Conservation (phyloP, 2,329 filamentous ascomycete species). For the Exophiala xenobiotica region DNA sequence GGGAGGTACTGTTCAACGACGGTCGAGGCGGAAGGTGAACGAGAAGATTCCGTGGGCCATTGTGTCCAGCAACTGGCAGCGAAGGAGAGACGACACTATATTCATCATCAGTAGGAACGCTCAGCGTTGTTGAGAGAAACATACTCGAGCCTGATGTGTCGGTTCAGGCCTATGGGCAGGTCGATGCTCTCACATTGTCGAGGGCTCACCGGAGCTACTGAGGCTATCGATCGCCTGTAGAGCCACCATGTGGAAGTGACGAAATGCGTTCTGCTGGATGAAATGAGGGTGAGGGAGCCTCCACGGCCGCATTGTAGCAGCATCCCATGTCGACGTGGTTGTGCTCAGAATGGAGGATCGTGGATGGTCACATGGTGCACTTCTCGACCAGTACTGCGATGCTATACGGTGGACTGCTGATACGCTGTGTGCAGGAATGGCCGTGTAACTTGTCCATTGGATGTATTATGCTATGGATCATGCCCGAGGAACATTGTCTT, state of each 20-base stretch:
- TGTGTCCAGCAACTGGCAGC: background rate
- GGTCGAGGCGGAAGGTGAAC: slow-evolving; percentile 41
- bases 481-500: no score
- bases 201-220: background rate
- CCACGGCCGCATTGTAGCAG: background rate
- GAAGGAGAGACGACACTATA: background rate
- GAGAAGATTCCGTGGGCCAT: slow-evolving; percentile 34
- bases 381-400: no score
- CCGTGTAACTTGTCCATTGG: no score
- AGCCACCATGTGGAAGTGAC: no score
- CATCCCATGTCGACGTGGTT: slow-evolving; percentile 5
- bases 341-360: background rate
- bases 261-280: background rate
- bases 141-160: slow-evolving; percentile 19
- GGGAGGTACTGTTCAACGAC: slow-evolving; percentile 23
- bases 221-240: no score
- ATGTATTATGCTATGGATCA: no score
- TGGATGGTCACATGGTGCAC: no score
- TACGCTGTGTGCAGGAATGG: no score
- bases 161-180: slow-evolving; percentile 15
- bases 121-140: background rate
- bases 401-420: no score
- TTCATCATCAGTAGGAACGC: background rate
- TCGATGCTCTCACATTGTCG: slow-evolving; percentile 11
- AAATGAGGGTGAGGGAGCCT: background rate